Conservation (phyloP, 257 asterid genomes). For the Jacaranda mimosifolia region DNA sequence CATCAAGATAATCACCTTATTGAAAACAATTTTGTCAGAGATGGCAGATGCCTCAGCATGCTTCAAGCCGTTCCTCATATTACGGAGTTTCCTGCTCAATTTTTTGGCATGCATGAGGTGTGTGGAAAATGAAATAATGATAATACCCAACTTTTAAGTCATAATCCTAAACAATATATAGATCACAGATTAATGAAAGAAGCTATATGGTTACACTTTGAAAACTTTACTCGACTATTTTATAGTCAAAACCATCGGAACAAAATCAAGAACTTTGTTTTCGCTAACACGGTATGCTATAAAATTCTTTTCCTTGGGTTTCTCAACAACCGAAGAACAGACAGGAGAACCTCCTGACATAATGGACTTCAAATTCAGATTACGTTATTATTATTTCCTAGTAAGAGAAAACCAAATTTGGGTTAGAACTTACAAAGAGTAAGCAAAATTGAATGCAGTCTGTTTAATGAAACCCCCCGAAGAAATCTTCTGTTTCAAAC, state of each 20-base stretch:
- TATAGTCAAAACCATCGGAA: neutral
- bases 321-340: slow-evolving; percentile 11
- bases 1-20: slow-evolving; percentile 50
- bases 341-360: neutral
- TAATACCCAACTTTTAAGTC: neutral
- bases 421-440: slow-evolving; percentile 60
- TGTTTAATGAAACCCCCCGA: slow-evolving; percentile 65
- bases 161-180: neutral
- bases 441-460: slow-evolving; percentile 63
- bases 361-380: slow-evolving; percentile 16
- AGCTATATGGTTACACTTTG: neutral
- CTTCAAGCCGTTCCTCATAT: slow-evolving; percentile 60
- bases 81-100: slow-evolving; percentile 59
- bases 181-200: neutral
- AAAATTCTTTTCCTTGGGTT: neutral
- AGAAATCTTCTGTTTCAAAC: slow-evolving; percentile 73
- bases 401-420: slow-evolving; percentile 21
- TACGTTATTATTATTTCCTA: neutral
- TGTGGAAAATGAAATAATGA: neutral
- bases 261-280: neutral
- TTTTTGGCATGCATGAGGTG: neutral
- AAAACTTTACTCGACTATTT: neutral
- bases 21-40: slow-evolving; percentile 69
- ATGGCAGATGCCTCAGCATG: slow-evolving; percentile 61
- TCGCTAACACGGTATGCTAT: neutral